Conservation (phyloP, 1,139 yeast genomes). For the Williopsis jadinii region DNA sequence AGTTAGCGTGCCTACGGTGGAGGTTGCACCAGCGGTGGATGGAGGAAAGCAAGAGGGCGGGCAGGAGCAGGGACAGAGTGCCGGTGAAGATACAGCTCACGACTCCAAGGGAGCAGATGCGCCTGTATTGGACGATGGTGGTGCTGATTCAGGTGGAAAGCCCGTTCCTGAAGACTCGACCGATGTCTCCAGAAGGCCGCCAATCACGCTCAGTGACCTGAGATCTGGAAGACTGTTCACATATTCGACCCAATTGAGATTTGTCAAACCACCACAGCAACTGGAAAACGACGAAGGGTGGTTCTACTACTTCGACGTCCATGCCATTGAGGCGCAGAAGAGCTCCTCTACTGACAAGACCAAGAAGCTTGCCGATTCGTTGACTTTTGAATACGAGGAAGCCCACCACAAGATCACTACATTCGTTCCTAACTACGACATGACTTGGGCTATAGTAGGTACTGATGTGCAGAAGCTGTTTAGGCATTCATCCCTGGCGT, state of each 20-base stretch:
- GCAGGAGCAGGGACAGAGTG: constrained; percentile 2
- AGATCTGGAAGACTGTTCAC: constrained; percentile 25
- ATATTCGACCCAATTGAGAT: constrained; percentile 22
- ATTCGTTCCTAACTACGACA: constrained; percentile 24
- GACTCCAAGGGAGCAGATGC: neutral
- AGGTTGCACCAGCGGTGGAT: constrained; percentile 1
- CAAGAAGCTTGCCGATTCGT: constrained; percentile 32
- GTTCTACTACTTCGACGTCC: constrained; percentile 19
- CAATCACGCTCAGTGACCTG: constrained; percentile 24
- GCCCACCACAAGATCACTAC: constrained; percentile 17
- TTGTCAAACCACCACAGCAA: constrained; percentile 25
- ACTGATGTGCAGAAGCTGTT: constrained; percentile 42
- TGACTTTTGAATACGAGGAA: constrained; percentile 22
- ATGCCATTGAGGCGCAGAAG: constrained; percentile 25
- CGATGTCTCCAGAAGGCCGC: constrained; percentile 2
- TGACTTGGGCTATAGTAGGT: constrained; percentile 28
- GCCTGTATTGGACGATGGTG: neutral
- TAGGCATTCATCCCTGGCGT: constrained; percentile 62
- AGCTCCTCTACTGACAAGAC: constrained; percentile 30
- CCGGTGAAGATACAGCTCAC: neutral
- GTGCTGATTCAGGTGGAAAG: neutral
- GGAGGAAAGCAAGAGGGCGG: neutral
- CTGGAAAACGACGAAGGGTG: constrained; percentile 26
- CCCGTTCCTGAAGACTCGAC: neutral
- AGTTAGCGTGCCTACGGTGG: constrained; percentile 1